Evolutionary conservation across 352 stramenopile species (phyloP).

Genomic region (Discostella stelligera): DNA sequence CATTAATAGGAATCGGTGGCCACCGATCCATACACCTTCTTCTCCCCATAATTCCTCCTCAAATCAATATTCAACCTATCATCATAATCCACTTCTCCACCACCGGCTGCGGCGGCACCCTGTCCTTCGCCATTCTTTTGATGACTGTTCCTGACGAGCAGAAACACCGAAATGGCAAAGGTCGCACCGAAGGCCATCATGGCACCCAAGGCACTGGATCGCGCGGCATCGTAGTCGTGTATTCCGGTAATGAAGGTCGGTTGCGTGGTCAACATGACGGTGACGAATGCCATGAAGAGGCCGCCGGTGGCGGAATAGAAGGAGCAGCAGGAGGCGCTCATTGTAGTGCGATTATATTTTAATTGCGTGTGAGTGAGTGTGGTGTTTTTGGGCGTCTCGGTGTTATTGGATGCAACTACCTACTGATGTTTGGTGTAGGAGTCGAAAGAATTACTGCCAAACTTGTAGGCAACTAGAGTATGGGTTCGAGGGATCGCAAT

Average conservation of each 20-base stretch:
- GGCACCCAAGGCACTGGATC: constrained; percentile 33
- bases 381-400: too few species aligned
- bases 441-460: too few species aligned
- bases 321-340: constrained; percentile 28
- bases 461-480: too few species aligned
- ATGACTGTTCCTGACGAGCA: constrained; percentile 27
- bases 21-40: constrained; percentile 34
- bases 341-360: constrained; percentile 10
- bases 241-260: constrained; percentile 39
- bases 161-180: constrained; percentile 22
- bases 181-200: constrained; percentile 28
- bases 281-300: constrained; percentile 41
- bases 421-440: too few species aligned
- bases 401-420: too few species aligned
- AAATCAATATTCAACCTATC: constrained; percentile 45
- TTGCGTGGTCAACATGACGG: constrained; percentile 35
- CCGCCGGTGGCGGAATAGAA: constrained; percentile 47
- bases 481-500: too few species aligned
- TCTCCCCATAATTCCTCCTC: constrained; percentile 40
- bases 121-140: neutral
- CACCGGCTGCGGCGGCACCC: neutral
- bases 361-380: too few species aligned
- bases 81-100: constrained; percentile 13
- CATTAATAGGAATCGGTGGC: constrained; percentile 28
- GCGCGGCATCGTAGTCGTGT: constrained; percentile 19